These are phyloP conservation scores for Begonia loranthoides DNA, from an alignment of 306 rosid genomes.

Conservation along the genomic window DNA sequence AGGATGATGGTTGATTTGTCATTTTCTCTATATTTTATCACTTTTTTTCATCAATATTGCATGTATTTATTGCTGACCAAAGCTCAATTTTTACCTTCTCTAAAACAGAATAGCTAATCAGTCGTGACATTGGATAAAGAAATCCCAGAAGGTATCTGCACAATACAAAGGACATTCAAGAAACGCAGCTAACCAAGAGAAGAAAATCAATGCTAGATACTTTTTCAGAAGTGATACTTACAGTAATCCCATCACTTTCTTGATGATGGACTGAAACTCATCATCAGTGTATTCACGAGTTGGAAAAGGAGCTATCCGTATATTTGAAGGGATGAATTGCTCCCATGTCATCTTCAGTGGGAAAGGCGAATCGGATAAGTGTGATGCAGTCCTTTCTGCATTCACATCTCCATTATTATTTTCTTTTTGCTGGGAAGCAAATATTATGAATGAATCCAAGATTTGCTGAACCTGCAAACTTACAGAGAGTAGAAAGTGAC, in stretches of 20 bases:
- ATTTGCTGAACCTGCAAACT: constrained; percentile 80
- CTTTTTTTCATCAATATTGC: too few relatives aligned
- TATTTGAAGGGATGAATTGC: constrained; percentile 51
- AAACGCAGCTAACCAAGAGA: constrained; percentile 10
- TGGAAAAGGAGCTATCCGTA: constrained; percentile 84
- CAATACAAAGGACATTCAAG: constrained; percentile 19
- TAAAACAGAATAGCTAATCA: constrained; percentile 76
- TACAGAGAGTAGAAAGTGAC: constrained; percentile 5
- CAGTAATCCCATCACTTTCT: constrained; percentile 86
- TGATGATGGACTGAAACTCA: constrained; percentile 85
- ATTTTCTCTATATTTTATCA: too few relatives aligned
- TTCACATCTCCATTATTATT: constrained; percentile 17
- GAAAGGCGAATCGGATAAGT: constrained; percentile 19
- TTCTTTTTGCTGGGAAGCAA: constrained; percentile 58
- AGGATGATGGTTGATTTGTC: too few relatives aligned
- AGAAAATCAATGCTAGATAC: constrained; percentile 8
- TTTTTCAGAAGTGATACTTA: constrained; percentile 23
- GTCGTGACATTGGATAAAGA: constrained; percentile 83
- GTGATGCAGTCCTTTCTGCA: constrained; percentile 23
- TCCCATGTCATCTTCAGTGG: constrained; percentile 35
- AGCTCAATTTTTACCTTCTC: constrained; percentile 49
- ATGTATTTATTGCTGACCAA: too few relatives aligned
- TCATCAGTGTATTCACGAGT: constrained; percentile 91
- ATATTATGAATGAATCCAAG: constrained; percentile 75
- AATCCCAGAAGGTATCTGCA: constrained; percentile 90